Evolutionary conservation across 495 filamentous ascomycete species (phyloP).

Genomic region (Saxophila tyrrhenica): DNA sequence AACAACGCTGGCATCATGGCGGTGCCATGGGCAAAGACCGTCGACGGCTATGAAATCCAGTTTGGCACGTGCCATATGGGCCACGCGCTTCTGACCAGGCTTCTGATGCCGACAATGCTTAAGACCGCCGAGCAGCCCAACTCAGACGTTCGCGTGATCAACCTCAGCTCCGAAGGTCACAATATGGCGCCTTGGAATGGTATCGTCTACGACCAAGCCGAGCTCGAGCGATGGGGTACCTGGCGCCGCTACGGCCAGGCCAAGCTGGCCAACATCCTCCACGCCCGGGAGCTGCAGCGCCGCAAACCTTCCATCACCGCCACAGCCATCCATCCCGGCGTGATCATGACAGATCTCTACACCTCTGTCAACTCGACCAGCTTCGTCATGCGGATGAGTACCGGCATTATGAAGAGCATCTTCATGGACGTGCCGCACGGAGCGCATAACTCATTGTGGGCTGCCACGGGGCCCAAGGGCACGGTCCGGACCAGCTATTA

Average conservation of each 20-base stretch:
- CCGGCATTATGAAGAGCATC: neutral
- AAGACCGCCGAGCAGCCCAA: conserved; percentile 35
- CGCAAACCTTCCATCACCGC: conserved; percentile 35
- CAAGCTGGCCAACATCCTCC: conserved; percentile 65
- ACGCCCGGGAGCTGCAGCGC: conserved; percentile 45
- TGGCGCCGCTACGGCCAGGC: conserved; percentile 49
- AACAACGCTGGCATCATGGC: conserved; percentile 64
- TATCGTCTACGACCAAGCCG: conserved; percentile 20
- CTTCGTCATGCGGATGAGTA: conserved; percentile 2
- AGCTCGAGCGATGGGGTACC: conserved; percentile 27
- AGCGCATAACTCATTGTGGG: conserved; percentile 34
- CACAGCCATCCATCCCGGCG: conserved; percentile 38
- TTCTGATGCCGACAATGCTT: conserved; percentile 49
- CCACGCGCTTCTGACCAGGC: conserved; percentile 52
- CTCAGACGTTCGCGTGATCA: conserved; percentile 36
- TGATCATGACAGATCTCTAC: conserved; percentile 29
- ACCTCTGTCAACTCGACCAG: neutral
- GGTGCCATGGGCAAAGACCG: conserved; percentile 34
- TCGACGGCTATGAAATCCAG: conserved; percentile 59
- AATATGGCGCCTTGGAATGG: conserved; percentile 14
- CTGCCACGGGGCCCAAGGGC: conserved; percentile 28
- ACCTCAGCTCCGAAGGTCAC: conserved; percentile 35
- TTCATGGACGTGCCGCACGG: conserved; percentile 23
- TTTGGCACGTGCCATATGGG: conserved; percentile 64
- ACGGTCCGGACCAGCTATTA: conserved; percentile 29